These are phyloP conservation scores for Rhodotorula sp. DNA, from an alignment of 1,284 basidiomycete species.

Conservation along the genomic window DNA sequence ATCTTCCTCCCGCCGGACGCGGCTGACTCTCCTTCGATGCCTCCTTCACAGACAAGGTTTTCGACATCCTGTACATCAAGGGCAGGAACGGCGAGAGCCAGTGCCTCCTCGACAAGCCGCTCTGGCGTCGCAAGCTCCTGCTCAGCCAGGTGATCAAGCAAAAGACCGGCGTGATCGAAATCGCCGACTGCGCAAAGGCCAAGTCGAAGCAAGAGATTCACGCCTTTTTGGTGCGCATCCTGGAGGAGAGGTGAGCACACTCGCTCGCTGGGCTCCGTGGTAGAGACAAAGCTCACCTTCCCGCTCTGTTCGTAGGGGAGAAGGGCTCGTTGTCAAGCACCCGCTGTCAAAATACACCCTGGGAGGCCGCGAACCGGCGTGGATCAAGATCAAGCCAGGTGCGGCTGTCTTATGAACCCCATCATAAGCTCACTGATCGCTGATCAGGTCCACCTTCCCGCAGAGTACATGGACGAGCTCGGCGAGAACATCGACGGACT, in stretches of 20 bases:
- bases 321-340: conserved; percentile 88
- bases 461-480: conserved; percentile 70
- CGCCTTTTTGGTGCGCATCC: conserved; percentile 70
- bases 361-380: conserved; percentile 79
- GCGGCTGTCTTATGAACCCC: not conserved
- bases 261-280: not conserved
- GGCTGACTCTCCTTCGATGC: not conserved
- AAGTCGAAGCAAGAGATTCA: conserved; percentile 76
- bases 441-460: too few relatives aligned
- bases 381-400: conserved; percentile 88
- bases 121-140: conserved; percentile 51
- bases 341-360: conserved; percentile 72
- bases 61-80: conserved; percentile 81
- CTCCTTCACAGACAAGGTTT: conserved; percentile 72
- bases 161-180: conserved; percentile 74
- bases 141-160: conserved; percentile 51
- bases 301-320: conserved; percentile 58
- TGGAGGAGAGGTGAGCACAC: conserved; percentile 58
- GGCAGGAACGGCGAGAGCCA: conserved; percentile 50
- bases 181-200: conserved; percentile 67
- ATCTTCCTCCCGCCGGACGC: not conserved
- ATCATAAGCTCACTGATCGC: too few relatives aligned
- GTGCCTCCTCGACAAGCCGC: conserved; percentile 49
- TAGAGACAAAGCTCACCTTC: not conserved
- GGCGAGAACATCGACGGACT: conserved; percentile 72